Base-by-base conservation (phyloP, 305 asterid species). In the Stenogyne calaminthoides region DNA sequence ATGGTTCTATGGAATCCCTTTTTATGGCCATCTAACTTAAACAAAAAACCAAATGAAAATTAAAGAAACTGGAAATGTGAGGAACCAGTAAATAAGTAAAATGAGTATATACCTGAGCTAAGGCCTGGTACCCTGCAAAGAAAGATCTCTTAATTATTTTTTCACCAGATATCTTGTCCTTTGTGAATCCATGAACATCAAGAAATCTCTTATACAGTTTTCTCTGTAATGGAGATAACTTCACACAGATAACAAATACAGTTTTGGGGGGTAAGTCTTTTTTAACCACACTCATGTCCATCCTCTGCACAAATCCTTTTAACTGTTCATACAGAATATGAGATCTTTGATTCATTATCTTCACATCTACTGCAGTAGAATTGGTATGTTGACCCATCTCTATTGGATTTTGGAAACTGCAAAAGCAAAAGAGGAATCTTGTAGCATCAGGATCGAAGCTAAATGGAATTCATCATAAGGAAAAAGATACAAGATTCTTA, bases 271-370 rank as follows among this genome's bases (percentile, higher is more conserved):
- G 98, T 72, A 90, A 84, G 86, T 92, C 99, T 54, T 89, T 91
- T 74, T 95, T 92, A 71, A 95, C 96, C 72, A 92, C 97, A 59
- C 73, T 95, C 97, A 95, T 95, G 83, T 89, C 99, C 98, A 95
- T 88, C 84, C 99, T 84, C 84, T 92, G 99, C 69, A 95, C 98
- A 85, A 95, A 92, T 81, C 98, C 99, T 83, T 95, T 92, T 44
- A 92, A 77, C 80, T 92, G 96, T 76, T 92, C 97, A 62, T 95
- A 92, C 65, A 95, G 89, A 80, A 95, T 93, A 81, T 95, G 99
- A 77, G 99, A 95, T 80, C 99, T 87, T 83, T 92, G 99, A 77
- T 89, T 95, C 99, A 95, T 95, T 81, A 92, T 91, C 86, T 95
- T 95, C 87, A 95, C 99, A 86, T 95, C 99, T 72, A 80, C 88